phyloP scores from a whole-genome alignment of 2,329 filamentous ascomycete species.

The Xylaria sp. region DNA sequence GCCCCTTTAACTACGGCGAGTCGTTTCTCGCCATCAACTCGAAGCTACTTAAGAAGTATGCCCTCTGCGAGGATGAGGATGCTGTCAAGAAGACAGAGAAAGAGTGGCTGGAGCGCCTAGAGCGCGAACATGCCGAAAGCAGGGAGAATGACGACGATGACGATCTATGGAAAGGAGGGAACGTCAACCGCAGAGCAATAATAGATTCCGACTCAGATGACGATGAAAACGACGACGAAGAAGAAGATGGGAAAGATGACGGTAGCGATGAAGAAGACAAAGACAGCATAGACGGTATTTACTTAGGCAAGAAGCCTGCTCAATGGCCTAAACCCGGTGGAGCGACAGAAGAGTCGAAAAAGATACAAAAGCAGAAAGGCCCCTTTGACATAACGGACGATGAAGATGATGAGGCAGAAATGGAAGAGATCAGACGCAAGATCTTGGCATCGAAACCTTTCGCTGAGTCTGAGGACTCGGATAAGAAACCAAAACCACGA shows the following conservation, averaged over 20 bases:
- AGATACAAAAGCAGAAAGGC: constrained; percentile 65
- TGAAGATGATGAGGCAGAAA: constrained; percentile 77
- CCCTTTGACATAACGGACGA: constrained; percentile 82
- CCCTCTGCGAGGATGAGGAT: constrained; percentile 82
- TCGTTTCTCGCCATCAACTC: constrained; percentile 93
- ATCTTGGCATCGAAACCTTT: constrained; percentile 95
- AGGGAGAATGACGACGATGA: constrained; percentile 72
- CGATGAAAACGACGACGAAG: constrained; percentile 59
- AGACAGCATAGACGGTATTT: constrained; percentile 66
- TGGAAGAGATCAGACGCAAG: constrained; percentile 89
- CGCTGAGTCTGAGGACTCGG: constrained; percentile 63
- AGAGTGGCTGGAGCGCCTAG: constrained; percentile 88
- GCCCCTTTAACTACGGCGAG: constrained; percentile 86
- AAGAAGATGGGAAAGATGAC: constrained; percentile 55
- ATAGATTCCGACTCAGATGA: constrained; percentile 62
- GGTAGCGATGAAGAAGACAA: constrained; percentile 57
- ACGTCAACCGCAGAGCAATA: constrained; percentile 75
- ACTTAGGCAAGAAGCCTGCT: constrained; percentile 65
- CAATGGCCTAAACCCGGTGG: constrained; percentile 48
- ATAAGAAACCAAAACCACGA: constrained; percentile 67
- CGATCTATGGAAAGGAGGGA: constrained; percentile 91
- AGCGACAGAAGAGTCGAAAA: constrained; percentile 51
- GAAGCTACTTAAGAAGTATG: constrained; percentile 83
- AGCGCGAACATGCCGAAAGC: constrained; percentile 87
- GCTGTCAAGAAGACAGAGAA: constrained; percentile 85